Conservation (phyloP, 441 rosid species). For the Euphorbia corollata region DNA sequence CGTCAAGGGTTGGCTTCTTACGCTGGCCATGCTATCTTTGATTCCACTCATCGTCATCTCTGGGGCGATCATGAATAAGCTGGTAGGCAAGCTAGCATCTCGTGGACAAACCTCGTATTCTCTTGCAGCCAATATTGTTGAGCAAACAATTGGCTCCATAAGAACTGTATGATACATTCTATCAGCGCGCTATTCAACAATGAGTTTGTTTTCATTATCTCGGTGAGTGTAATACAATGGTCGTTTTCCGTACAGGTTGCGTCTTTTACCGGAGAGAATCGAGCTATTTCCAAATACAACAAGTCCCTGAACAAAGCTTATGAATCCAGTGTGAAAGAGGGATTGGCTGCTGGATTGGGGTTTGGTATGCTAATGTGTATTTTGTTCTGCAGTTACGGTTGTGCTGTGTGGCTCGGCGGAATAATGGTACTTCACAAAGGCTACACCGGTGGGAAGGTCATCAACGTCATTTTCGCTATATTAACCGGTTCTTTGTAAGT, state of each 20-base stretch:
- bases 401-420: conserved; percentile 57
- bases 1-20: conserved; percentile 62
- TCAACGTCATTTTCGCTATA: conserved; percentile 50
- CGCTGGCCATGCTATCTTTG: conserved; percentile 54
- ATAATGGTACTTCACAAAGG: conserved; percentile 55
- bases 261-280: conserved; percentile 68
- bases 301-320: conserved; percentile 48
- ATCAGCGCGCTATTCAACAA: no score
- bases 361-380: conserved; percentile 38
- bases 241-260: conserved; percentile 44
- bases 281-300: conserved; percentile 46
- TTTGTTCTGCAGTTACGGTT: conserved; percentile 43
- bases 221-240: no score
- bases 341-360: conserved; percentile 51
- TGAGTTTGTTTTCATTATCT: no score
- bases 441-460: conserved; percentile 50
- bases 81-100: conserved; percentile 43
- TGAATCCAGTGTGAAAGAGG: conserved; percentile 51
- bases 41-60: conserved; percentile 57
- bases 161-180: conserved; percentile 39
- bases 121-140: conserved; percentile 49
- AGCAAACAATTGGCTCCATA: conserved; percentile 67
- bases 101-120: conserved; percentile 63
- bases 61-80: conserved; percentile 44
- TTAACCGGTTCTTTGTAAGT: conserved; percentile 65